Percentiles rank a stretch among this genome's conserved stretches.
Conservation (phyloP, 805 yeast genomes). For the Debaryomyces tyrocola region DNA sequence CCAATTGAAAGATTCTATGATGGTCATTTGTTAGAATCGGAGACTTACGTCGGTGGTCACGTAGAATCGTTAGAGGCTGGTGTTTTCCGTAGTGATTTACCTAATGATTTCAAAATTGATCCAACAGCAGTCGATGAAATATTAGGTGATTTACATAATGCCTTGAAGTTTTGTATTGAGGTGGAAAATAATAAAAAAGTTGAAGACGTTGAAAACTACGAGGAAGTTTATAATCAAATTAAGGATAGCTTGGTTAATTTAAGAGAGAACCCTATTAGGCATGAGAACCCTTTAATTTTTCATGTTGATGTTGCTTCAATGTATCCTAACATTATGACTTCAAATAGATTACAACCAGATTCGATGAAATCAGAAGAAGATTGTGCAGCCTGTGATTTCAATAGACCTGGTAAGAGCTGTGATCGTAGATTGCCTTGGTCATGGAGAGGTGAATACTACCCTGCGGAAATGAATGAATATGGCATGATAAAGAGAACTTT, state of each 20-base stretch:
- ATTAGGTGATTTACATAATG: conserved; percentile 66
- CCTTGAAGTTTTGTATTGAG: conserved; percentile 78
- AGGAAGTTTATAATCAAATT: conserved; percentile 67
- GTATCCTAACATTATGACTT: conserved; percentile 99
- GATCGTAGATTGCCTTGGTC: conserved; percentile 93
- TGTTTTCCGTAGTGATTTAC: conserved; percentile 88
- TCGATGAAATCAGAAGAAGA: conserved; percentile 94
- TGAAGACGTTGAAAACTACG: conserved; percentile 79
- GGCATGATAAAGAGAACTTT: conserved; percentile 83
- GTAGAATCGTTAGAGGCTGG: conserved; percentile 98
- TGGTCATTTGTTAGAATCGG: conserved; percentile 91
- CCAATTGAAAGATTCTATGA: conserved; percentile 93
- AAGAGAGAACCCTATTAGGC: conserved; percentile 59
- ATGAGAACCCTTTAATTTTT: conserved; percentile 83
- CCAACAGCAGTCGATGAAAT: conserved; percentile 82
- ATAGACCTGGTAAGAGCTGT: conserved; percentile 91
- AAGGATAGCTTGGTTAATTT: conserved; percentile 55
- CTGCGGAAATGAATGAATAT: conserved; percentile 89
- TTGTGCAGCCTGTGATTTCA: conserved; percentile 97
- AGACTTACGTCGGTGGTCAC: conserved; percentile 98
- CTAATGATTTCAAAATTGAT: conserved; percentile 73
- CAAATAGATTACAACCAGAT: conserved; percentile 96
- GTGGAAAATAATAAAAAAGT: conserved; percentile 74
- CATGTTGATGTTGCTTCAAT: conserved; percentile 99
- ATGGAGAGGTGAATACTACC: conserved; percentile 96